These are phyloP conservation scores for Kodamaea sp. DNA, from an alignment of 1,139 yeast genomes.

Conservation along the genomic window DNA sequence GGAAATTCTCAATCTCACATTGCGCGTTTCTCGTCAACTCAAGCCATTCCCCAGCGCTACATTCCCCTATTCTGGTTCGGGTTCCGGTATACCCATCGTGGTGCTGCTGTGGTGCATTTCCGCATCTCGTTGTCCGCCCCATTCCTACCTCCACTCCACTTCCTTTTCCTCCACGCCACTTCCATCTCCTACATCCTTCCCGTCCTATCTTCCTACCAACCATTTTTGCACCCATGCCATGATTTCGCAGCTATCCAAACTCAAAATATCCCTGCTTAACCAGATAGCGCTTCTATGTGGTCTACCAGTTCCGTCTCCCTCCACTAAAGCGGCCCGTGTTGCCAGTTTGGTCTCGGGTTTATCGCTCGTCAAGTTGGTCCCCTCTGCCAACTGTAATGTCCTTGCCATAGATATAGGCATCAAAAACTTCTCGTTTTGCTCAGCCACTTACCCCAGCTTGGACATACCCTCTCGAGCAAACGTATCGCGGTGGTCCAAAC, in stretches of 20 bases:
- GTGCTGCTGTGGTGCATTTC: too few species aligned
- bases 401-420: conserved; percentile 42
- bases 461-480: conserved; percentile 1
- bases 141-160: conserved; percentile 2
- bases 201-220: background rate
- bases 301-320: conserved; percentile 24
- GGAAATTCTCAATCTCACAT: too few species aligned
- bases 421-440: conserved; percentile 44
- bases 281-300: conserved; percentile 41
- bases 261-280: conserved; percentile 24
- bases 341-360: conserved; percentile 24
- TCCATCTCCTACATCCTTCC: background rate
- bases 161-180: conserved; percentile 2
- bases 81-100: too few species aligned
- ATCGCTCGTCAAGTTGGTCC: conserved; percentile 13
- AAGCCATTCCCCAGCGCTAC: too few species aligned
- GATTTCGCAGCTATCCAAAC: conserved; percentile 6
- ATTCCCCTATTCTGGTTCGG: too few species aligned
- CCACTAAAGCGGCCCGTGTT: conserved; percentile 31
- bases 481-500: conserved; percentile 31
- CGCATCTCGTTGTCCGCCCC: conserved; percentile 1
- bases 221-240: background rate
- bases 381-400: conserved; percentile 19
- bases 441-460: conserved; percentile 18
- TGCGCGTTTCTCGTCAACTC: too few species aligned